phyloP scores from a whole-genome alignment of 2,329 filamentous ascomycete genomes.

The Talaromyces sp. region DNA sequence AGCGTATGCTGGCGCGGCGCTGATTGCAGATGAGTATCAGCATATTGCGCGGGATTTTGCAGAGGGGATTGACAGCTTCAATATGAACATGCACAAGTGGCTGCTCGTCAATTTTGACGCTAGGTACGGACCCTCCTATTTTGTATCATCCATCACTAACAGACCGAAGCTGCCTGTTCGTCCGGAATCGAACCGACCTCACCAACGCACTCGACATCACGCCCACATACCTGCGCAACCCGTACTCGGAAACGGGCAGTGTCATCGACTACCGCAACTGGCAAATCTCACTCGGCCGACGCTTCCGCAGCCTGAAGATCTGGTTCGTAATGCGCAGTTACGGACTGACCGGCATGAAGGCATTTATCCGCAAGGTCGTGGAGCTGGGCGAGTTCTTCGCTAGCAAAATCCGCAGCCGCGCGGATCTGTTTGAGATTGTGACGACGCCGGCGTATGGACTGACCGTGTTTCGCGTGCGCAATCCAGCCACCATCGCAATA shows the following conservation, averaged over 20 bases:
- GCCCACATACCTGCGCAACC: constrained; percentile 76
- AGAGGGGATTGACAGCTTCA: constrained; percentile 73
- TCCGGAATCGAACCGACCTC: constrained; percentile 70
- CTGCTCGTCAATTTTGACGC: constrained; percentile 88
- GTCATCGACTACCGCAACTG: constrained; percentile 96
- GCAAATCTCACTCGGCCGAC: constrained; percentile 87
- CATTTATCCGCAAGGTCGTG: constrained; percentile 66
- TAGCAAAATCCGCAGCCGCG: constrained; percentile 50
- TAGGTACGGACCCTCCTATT: constrained; percentile 30
- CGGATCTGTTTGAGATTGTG: constrained; percentile 71
- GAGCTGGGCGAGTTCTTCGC: constrained; percentile 66
- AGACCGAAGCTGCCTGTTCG: constrained; percentile 65
- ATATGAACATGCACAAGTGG: constrained; percentile 98
- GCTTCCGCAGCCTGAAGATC: constrained; percentile 85
- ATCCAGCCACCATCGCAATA: constrained; percentile 18
- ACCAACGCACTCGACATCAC: constrained; percentile 73
- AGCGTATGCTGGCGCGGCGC: constrained; percentile 81
- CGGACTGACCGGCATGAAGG: constrained; percentile 68
- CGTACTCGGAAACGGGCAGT: constrained; percentile 71
- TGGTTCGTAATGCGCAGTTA: constrained; percentile 91
- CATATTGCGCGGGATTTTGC: constrained; percentile 56
- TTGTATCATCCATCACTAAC: background rate
- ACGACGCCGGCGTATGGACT: constrained; percentile 72
- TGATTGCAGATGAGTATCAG: constrained; percentile 76
- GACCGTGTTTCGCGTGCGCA: constrained; percentile 65